These are phyloP conservation scores for Trichocomaceae sp. DNA, from an alignment of 2,329 filamentous ascomycete genomes.

Conservation along the genomic window DNA sequence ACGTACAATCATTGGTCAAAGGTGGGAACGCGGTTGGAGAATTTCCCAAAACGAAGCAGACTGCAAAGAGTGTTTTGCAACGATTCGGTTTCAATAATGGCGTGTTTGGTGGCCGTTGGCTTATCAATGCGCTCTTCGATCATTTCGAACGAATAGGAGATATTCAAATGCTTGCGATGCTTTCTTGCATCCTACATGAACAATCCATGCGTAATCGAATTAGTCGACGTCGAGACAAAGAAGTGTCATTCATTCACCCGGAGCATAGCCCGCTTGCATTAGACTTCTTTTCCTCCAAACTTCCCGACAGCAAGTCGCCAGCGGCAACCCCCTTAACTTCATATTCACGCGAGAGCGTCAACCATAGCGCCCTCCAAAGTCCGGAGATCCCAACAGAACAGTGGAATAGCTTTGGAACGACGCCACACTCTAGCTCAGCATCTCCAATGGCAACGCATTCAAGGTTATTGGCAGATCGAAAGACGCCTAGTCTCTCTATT, in stretches of 20 bases:
- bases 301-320: constrained; percentile 38
- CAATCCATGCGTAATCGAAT: constrained; percentile 36
- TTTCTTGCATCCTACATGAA: constrained; percentile 54
- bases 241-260: constrained; percentile 31
- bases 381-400: constrained; percentile 47
- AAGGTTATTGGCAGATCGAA: constrained; percentile 36
- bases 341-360: constrained; percentile 25
- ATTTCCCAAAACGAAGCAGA: constrained; percentile 19
- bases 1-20: constrained; percentile 46
- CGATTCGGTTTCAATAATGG: constrained; percentile 48
- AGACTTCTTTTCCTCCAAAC: constrained; percentile 41
- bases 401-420: constrained; percentile 45
- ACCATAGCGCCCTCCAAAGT: constrained; percentile 32
- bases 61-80: constrained; percentile 24
- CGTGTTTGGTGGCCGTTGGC: constrained; percentile 49
- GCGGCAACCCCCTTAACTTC: constrained; percentile 30
- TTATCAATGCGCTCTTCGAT: constrained; percentile 52
- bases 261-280: constrained; percentile 41
- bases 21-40: constrained; percentile 28
- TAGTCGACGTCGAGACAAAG: constrained; percentile 11
- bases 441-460: constrained; percentile 43
- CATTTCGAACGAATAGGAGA: constrained; percentile 57
- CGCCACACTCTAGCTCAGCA: constrained; percentile 48
- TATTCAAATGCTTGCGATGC: constrained; percentile 60
- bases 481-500: constrained; percentile 37